These are phyloP conservation scores for Helicocarpus griseus DNA, from an alignment of 2,329 filamentous ascomycete species.

Conservation along the genomic window DNA sequence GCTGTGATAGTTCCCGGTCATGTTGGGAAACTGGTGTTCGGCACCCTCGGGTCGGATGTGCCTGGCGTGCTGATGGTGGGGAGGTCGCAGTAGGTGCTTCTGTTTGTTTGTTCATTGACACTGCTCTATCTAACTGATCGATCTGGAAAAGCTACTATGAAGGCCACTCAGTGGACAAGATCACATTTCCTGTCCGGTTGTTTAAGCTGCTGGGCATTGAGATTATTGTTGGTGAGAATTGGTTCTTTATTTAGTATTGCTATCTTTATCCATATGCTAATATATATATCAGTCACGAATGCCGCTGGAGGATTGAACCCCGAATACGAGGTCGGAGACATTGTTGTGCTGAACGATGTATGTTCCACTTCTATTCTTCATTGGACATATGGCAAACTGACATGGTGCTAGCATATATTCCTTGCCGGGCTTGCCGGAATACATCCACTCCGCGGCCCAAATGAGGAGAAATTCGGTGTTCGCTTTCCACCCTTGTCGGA, in stretches of 20 bases:
- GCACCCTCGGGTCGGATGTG: constrained; percentile 45
- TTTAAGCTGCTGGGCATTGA: constrained; percentile 54
- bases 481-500: constrained; percentile 57
- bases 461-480: constrained; percentile 51
- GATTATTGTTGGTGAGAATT: constrained; percentile 44
- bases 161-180: constrained; percentile 52
- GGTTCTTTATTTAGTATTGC: constrained; percentile 8
- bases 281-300: constrained; percentile 55
- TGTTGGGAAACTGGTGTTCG: constrained; percentile 57
- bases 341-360: constrained; percentile 56
- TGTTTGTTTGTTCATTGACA: too few species aligned
- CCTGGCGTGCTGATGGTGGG: constrained; percentile 56
- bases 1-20: constrained; percentile 43
- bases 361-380: neutral
- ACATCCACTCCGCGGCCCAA: constrained; percentile 54
- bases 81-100: constrained; percentile 50
- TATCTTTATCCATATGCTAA: neutral
- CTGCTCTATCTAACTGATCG: neutral
- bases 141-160: constrained; percentile 51
- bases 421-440: constrained; percentile 51
- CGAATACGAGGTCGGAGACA: constrained; percentile 55
- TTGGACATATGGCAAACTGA: constrained; percentile 9
- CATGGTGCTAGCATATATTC: constrained; percentile 47
- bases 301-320: constrained; percentile 57
- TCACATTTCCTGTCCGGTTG: constrained; percentile 56